Evolutionary conservation across 129 eudicot genomes (phyloP).

Genomic region (Erigeron canadensis): DNA sequence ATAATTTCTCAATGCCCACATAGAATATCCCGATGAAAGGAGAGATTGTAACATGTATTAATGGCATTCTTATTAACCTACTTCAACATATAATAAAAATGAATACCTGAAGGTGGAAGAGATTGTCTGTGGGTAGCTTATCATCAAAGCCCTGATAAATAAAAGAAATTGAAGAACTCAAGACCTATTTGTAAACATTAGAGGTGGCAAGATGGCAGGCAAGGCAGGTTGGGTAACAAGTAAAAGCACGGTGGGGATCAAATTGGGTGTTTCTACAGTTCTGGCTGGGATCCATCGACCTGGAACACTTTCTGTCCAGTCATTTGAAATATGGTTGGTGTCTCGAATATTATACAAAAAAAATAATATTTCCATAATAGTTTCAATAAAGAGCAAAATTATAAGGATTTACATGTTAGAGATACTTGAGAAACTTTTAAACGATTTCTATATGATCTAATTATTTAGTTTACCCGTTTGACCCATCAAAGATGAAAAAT

Average conservation of each 20-base stretch:
- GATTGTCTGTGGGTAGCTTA: conserved; percentile 84
- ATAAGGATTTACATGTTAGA: not conserved
- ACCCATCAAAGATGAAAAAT: not conserved
- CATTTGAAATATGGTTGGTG: not conserved
- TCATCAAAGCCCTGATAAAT: conserved; percentile 82
- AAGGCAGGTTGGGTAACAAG: not conserved
- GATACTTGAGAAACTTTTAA: not conserved
- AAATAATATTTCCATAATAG: not conserved
- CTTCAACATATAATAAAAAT: conserved; percentile 3
- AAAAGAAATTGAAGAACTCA: conserved; percentile 18
- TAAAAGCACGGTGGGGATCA: not conserved
- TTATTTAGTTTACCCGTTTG: not conserved
- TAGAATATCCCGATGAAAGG: not conserved
- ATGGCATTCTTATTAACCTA: not conserved
- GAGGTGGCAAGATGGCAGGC: not conserved
- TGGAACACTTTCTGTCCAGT: not conserved
- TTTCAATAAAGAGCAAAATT: not conserved
- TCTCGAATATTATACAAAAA: not conserved
- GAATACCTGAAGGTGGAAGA: conserved; percentile 79
- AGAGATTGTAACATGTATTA: not conserved
- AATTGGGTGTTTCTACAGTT: not conserved
- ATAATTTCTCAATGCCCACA: not conserved
- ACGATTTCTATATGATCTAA: not conserved
- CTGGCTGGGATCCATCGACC: not conserved
- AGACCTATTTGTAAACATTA: not conserved